Base-by-base conservation (phyloP, 2,329 filamentous ascomycete genomes). In the Pseudogymnoascus sp. region DNA sequence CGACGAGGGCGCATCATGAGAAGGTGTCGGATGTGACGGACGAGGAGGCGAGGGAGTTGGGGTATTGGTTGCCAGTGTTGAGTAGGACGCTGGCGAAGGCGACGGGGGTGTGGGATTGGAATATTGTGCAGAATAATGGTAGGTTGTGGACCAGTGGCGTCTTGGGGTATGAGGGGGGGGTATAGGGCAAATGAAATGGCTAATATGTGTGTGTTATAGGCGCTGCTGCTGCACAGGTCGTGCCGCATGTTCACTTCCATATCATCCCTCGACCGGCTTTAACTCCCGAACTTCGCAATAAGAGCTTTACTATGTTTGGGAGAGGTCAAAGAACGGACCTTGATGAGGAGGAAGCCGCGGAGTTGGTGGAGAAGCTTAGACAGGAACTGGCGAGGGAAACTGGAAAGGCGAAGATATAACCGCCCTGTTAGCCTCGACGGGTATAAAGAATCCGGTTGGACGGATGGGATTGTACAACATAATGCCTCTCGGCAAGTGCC, bases 81-180 rank as follows among this genome's bases (percentile, higher is more conserved):
- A 90, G 89, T 16, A 79, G 84, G 18, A 89, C 90, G 0, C 80
- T 96, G 39, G 82, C 86, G 34, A 80, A 80, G 61, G 85, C 86
- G 0, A 90, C 87, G 2, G 88, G 87, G 8, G 84, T 91, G 1
- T 81, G 80, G 61, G 93, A 97, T 77, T 97, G 93, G 89, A 99
- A 99, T 75, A 86, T 97, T 31, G 91, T 97, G 63, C 93, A 97
- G 78, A 97, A 97, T 74, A 97, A 97, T 70, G 91, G 83, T 84
- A 69, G 51, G 74, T 74, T 63, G 47, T 29, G 62, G 14, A 12
- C 39, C n/a, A n/a, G n/a, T 6, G 39, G 42, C 59, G 5, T 63
- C 7, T 34, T 51, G 16, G 26, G 29, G 21, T 10, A 18, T n/a
- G 57, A 10, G 61, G 39, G 10, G 31, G 39, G 39, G 16, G 16